Evolutionary conservation across 225 moss, liverwort and hornwort species (phyloP), one percentile per base, ranked within the genome.

Genomic region (Neckera pumila): DNA sequence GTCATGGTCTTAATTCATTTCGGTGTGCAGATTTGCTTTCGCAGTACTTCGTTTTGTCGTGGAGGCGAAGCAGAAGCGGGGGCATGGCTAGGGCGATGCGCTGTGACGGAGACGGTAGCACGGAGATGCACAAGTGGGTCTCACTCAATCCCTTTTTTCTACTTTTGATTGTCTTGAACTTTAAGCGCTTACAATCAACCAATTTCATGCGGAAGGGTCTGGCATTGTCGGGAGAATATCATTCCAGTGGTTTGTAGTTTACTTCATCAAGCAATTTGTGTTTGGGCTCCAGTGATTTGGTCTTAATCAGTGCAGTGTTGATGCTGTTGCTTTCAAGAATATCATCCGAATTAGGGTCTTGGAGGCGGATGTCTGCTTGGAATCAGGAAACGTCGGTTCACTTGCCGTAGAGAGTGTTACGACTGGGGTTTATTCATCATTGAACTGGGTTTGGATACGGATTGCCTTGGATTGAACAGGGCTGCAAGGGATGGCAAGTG

Each of bases 111-210:
- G 92, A 89, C 21, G 91, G 92, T 88, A 89, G 54, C 88, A 92
- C 92, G 79, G 91, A 92, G 80, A 85, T 92, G 92, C 92, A 92
- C 64, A 91, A 89, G 92, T 92, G 40, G 33, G 87, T 45, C 49
- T 18, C 87, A 51, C 33, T 82, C 34, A 63, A 18, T 54, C 12
- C 12, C 63, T 33, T 31, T 76, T 54, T 77, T 51, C 21, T 23
- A 43, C 51, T 45, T 76, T 33, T 57, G 80, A 84, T 61, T 62
- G 28, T 40, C 11, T 73, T 45, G 10, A 36, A 36, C 69, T 14
- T 5, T 11, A 27, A 72, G 59, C 49, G 57, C 59, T 87, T 54
- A 27, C 36, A 71, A 34, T 81, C 31, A 25, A 40, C 26, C 51
- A 61, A 56, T 30, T 31, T 53, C 43, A 38, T 71, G 38, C 57